Base-by-base conservation (phyloP, 345 rosid species). In the Toxicodendron radicans region DNA sequence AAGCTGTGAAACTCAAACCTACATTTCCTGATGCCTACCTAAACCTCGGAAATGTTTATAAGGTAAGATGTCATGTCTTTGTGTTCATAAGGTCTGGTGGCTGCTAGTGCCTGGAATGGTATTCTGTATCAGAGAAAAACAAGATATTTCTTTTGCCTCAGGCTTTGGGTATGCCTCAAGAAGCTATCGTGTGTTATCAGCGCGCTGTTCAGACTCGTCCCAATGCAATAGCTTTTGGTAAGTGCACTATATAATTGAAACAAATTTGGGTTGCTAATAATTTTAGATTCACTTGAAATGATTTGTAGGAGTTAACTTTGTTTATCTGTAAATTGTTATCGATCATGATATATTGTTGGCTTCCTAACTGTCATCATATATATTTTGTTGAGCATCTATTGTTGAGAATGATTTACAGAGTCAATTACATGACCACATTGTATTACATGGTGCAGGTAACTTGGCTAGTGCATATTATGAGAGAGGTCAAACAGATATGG, bases 11-110 rank as follows among this genome's bases (percentile, higher is more conserved):
- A 76, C 88, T 89, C 62, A 96, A 91, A 77, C 97, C 99, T 33
- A 76, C 90, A 66, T 93, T 92, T 84, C 88, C 93, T 59, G 99
- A 96, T 90, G 99, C 98, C 64, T 96, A 89, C 82, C 79, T 96
- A 79, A 93, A 91, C 80, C 97, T 96, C 67, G 99, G 99, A 71
- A 93, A 92, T 75, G 97, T 96, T 65, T 96, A 96, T 64, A 96
- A 94, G 98, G 99, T 92, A 86, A 85, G 89, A 77, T 80, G 38
- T 80, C 66, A 27, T 77, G 72, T 72, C 63, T 27, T 24, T 71
- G 74, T 62, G 68, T 76, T 62, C 49, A 20, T 80, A 70, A 70
- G 80, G 67, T 73, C 73, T 77, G 77, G 71, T 74, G 73, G 79
- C 79, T 78, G 83, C 82, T 66, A 74, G 53, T 76, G 76, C 78